Base-by-base conservation (phyloP, 257 asterid species). In the Ballota nigra region DNA sequence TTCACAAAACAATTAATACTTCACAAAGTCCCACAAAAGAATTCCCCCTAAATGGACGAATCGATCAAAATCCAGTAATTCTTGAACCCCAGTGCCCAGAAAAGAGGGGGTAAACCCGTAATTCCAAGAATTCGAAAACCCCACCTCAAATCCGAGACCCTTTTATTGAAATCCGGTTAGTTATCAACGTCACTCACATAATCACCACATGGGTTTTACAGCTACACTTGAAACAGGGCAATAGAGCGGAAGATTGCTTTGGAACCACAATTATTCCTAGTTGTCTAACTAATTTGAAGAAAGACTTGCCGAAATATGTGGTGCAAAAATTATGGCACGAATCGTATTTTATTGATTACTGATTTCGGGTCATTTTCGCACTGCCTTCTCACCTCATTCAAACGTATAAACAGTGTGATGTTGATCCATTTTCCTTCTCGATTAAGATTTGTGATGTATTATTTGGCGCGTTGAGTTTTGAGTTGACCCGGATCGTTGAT, bases 401-500 rank as follows among this genome's bases (percentile, higher is more conserved):
- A 9, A 22, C 31, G 68, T 15, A 31, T 68, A 26, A 1, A 55
- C 29, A 8, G 13, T 19, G 1, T 26, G 38, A 5, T 38, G 73
- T 4, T 40, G 43, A 34, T 60, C 13, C 34, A 26, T 28, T 16
- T 68, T 70, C 62, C 80, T 77, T 78, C 43, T 61, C 57, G 4
- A 33, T 52, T 34, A 74, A 81, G 80, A 70, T 24, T 19, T 38
- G 51, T 18, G 63, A 58, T 38, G 18, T 45, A 1, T 34, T 47
- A 15, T 60, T 12, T 31, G 69, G 63, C 73, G 73, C 22, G 20
- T 28, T 36, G 26, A 15, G 29, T 19, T 74, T 8, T 8, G 56
- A 28, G 72, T 71, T 66, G 75, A 79, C 73, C 24, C 71, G 65
- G 51, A 61, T 58, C 11, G 41, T 41, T 24, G 26, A 3, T 9